Base-by-base conservation (phyloP, 805 yeast genomes). In the Schizosaccharomyces cryophilus region DNA sequence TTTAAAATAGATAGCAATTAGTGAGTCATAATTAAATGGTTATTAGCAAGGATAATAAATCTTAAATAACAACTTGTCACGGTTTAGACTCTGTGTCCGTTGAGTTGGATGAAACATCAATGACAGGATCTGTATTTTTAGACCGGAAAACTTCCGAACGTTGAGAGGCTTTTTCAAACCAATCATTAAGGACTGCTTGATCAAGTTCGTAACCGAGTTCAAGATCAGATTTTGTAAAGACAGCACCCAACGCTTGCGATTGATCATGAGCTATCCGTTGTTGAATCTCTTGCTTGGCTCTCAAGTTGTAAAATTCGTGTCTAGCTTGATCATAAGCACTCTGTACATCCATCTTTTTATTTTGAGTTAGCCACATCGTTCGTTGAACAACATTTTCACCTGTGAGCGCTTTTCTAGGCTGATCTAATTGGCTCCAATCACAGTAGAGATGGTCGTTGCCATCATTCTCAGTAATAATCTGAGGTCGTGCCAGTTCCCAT, bases 401-500 rank as follows among this genome's bases (percentile, higher is more conserved):
- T 67, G 87, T 95, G 45, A 93, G 75, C 26, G 83, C 84, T 69
- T 83, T 83, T 56, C 77, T 73, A 40, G 82, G 69, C 71, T 93
- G 97, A 65, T 78, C 78, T 70, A 93, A 78, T 60, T 76, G 75
- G 58, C 83, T 76, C 97, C 98, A 93, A 70, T 93, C 87, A 62
- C 76, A 75, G 6, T 70, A 67, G 2, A 66, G 63, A 51, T 71
- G 67, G 58, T 84, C 87, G 55, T 77, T 74, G 6, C 85, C 86
- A 45, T 77, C 76, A 67, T 81, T 85, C 71, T 93, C 98, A 58
- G 88, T 77, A 65, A 93, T 73, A 35, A 80, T 77, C 69, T 85
- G 86, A 15, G 97, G 96, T 66, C 95, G 79, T 1, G 97, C 87
- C 61, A 89, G 75, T 72, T 93, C 98, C 98, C 98, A 93, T 5